Percentiles rank a stretch among this genome's conserved stretches.
These are phyloP conservation scores for Ophiostoma montium DNA, from an alignment of 2,329 filamentous ascomycete genomes.

Conservation along the genomic window DNA sequence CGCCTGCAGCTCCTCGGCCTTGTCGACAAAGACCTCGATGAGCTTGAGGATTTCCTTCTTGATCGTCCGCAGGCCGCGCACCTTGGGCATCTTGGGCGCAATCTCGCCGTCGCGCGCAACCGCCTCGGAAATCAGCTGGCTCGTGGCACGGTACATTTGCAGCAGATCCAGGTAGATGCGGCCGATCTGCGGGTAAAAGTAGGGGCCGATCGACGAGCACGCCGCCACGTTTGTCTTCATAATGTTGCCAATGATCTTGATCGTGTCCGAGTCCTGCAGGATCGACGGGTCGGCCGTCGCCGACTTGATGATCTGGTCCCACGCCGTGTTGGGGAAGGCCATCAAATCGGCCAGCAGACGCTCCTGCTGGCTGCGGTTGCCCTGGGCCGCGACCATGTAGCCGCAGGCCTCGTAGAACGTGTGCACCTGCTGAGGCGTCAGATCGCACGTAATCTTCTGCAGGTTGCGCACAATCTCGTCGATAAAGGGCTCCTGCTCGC, in stretches of 20 bases:
- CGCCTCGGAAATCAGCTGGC: conserved; percentile 84
- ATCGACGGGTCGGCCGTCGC: conserved; percentile 76
- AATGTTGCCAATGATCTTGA: conserved; percentile 98
- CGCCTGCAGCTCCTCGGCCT: conserved; percentile 89
- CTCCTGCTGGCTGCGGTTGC: conserved; percentile 88
- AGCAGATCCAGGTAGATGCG: conserved; percentile 98
- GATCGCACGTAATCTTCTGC: conserved; percentile 86
- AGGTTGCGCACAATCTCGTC: conserved; percentile 96
- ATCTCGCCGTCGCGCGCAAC: conserved; percentile 62
- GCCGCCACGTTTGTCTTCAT: conserved; percentile 99
- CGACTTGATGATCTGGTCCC: conserved; percentile 85
- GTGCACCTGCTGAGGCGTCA: conserved; percentile 93
- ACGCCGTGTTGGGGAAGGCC: conserved; percentile 83
- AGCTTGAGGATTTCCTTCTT: conserved; percentile 99
- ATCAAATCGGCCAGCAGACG: conserved; percentile 82
- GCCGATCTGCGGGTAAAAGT: conserved; percentile 96
- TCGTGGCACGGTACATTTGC: conserved; percentile 97
- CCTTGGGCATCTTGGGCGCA: conserved; percentile 96
- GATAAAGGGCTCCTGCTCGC: conserved; percentile 90
- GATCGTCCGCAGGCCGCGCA: conserved; percentile 87
- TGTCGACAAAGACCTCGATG: conserved; percentile 95
- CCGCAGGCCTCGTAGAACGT: conserved; percentile 98
- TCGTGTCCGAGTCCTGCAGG: conserved; percentile 83
- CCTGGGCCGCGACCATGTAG: conserved; percentile 97
- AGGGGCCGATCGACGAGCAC: conserved; percentile 87